Base-by-base conservation (phyloP, 192 early-diverging fungal species). In the Phlyctochytrium bullatum region DNA sequence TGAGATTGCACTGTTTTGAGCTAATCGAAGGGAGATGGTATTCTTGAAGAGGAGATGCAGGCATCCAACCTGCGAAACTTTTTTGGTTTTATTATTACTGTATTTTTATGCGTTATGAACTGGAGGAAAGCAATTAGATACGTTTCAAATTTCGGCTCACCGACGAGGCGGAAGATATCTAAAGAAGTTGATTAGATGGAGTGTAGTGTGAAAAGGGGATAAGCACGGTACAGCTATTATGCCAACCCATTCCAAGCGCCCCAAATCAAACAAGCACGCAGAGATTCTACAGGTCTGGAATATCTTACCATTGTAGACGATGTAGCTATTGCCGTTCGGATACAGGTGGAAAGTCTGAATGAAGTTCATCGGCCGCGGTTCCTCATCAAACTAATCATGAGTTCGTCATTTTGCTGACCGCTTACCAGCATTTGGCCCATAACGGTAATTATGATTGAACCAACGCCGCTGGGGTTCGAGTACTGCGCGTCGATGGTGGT, bases 271-370 rank as follows among this genome's bases (percentile, higher is more conserved):
- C 34, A 36, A 27, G 52, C n/a, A n/a, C n/a, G n/a, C n/a, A n/a
- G n/a, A n/a, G n/a, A n/a, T n/a, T n/a, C n/a, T n/a, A n/a, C n/a
- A n/a, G n/a, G n/a, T n/a, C n/a, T n/a, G n/a, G n/a, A 24, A 23
- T 25, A 58, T 36, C 71, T 35, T 65, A 81, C 80, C 84, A 79
- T 98, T 95, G 78, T 78, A 91, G 56, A 98, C 79, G 74, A 87
- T 96, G 83, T 82, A 95, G 52, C 64, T 74, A 23, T 61, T 35
- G 33, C 60, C 59, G 14, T 69, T 79, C 20, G 89, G 83, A 60
- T 91, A 84, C 73, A 98, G 81, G 66, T 89, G 83, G 86, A 98
- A 98, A 20, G 87, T 88, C 78, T 98, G 93, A 32, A 86, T 76
- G 78, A 93, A 98, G 61, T 86, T 73, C 78, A 90, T 87, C 34